phyloP scores from a whole-genome alignment of 352 stramenopile species.

The Phytophthora podocarpi region DNA sequence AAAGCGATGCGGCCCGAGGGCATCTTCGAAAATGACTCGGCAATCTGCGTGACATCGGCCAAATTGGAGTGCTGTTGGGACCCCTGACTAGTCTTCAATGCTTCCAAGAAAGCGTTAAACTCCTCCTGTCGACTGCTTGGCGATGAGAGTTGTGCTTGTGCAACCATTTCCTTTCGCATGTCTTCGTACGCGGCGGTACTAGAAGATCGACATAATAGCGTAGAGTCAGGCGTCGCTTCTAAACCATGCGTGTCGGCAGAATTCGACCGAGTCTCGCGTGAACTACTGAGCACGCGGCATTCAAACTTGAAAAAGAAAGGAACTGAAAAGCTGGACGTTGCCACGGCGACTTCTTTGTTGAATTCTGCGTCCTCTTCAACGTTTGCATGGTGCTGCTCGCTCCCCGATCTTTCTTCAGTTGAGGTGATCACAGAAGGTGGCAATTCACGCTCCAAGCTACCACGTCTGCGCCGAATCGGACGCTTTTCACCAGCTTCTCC shows the following conservation, averaged over 20 bases:
- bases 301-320: conserved; percentile 90
- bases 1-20: conserved; percentile 58
- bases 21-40: conserved; percentile 55
- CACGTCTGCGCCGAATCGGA: conserved; percentile 13
- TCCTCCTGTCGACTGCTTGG: conserved; percentile 35
- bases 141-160: conserved; percentile 26
- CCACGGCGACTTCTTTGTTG: conserved; percentile 85
- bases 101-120: conserved; percentile 48
- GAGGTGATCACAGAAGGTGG: conserved; percentile 37
- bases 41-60: conserved; percentile 49
- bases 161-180: conserved; percentile 35
- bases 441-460: conserved; percentile 27
- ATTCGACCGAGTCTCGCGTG: conserved; percentile 32
- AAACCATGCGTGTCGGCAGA: conserved; percentile 17
- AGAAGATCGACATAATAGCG: conserved; percentile 41
- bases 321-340: conserved; percentile 81
- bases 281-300: conserved; percentile 58
- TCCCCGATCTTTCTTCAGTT: conserved; percentile 21
- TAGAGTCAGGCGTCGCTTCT: conserved; percentile 11
- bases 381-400: conserved; percentile 42
- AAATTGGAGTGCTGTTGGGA: conserved; percentile 12
- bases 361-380: conserved; percentile 80
- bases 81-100: conserved; percentile 30
- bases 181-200: conserved; percentile 64
- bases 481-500: conserved; percentile 15